Conservation (phyloP, 768 basidiomycete genomes). For the Naematelia encephala region DNA sequence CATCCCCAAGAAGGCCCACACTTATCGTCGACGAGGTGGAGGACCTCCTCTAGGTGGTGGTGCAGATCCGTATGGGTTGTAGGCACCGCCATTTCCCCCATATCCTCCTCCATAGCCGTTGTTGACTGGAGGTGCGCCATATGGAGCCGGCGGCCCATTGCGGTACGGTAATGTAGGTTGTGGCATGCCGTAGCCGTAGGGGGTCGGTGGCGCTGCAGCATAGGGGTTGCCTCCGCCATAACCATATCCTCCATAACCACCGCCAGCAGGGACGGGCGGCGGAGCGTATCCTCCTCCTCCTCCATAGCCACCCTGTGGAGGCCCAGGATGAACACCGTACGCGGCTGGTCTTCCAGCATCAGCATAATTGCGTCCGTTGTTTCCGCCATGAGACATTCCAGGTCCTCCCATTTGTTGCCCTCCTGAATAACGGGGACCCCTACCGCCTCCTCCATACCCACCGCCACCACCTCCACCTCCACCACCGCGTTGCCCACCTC, state of each 20-base stretch:
- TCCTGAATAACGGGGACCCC: constrained; percentile 25
- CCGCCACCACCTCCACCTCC: constrained; percentile 29
- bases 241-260: constrained; percentile 53
- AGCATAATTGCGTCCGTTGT: neutral
- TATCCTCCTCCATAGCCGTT: constrained; percentile 12
- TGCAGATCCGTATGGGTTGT: constrained; percentile 6
- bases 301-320: constrained; percentile 27
- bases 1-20: no score
- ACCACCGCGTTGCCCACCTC: constrained; percentile 52
- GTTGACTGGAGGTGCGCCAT: constrained; percentile 16
- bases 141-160: constrained; percentile 14
- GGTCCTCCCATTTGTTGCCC: constrained; percentile 19
- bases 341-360: constrained; percentile 44
- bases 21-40: no score
- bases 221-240: constrained; percentile 31
- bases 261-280: constrained; percentile 16
- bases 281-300: constrained; percentile 53
- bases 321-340: constrained; percentile 23
- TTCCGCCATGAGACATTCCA: constrained; percentile 13
- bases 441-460: constrained; percentile 35
- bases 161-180: constrained; percentile 17
- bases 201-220: constrained; percentile 6
- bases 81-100: constrained; percentile 8
- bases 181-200: constrained; percentile 11
- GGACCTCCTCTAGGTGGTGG: no score